These are phyloP conservation scores for Yarrowia sp. DNA, from an alignment of 805 yeast genomes.

Conservation along the genomic window DNA sequence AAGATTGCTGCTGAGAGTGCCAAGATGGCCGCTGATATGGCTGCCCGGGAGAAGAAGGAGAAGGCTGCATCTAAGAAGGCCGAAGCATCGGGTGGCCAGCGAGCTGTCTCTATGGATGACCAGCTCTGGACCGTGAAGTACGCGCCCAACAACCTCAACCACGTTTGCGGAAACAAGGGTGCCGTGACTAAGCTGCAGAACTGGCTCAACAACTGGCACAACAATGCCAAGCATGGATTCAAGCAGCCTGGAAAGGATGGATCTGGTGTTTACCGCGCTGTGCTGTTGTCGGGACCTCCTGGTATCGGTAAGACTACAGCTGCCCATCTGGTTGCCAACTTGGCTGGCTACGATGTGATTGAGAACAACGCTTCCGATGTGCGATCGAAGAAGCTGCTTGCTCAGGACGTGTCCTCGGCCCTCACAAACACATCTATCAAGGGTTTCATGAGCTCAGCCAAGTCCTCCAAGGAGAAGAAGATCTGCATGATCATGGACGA, in stretches of 20 bases:
- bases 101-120: slow-evolving; percentile 4
- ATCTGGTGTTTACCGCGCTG: slow-evolving; percentile 72
- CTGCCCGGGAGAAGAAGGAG: slow-evolving; percentile 39
- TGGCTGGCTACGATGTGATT: slow-evolving; percentile 72
- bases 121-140: slow-evolving; percentile 84
- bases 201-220: slow-evolving; percentile 82
- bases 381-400: slow-evolving; percentile 75
- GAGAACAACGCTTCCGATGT: slow-evolving; percentile 91
- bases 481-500: slow-evolving; percentile 95
- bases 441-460: slow-evolving; percentile 58
- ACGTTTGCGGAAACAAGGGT: slow-evolving; percentile 89
- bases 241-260: slow-evolving; percentile 56
- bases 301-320: slow-evolving; percentile 94
- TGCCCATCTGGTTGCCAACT: slow-evolving; percentile 79
- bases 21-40: slow-evolving; percentile 48
- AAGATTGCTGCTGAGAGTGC: slow-evolving; percentile 53
- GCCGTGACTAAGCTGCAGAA: slow-evolving; percentile 59
- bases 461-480: slow-evolving; percentile 45
- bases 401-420: slow-evolving; percentile 64
- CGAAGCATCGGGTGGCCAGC: slow-evolving; percentile 5
- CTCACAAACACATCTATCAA: slow-evolving; percentile 78
- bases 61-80: slow-evolving; percentile 29
- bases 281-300: slow-evolving; percentile 86
- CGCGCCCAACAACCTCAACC: slow-evolving; percentile 74
- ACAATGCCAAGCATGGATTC: slow-evolving; percentile 54